Base-by-base conservation (phyloP, 139 green algal genomes). In the Coelastrella sp. region DNA sequence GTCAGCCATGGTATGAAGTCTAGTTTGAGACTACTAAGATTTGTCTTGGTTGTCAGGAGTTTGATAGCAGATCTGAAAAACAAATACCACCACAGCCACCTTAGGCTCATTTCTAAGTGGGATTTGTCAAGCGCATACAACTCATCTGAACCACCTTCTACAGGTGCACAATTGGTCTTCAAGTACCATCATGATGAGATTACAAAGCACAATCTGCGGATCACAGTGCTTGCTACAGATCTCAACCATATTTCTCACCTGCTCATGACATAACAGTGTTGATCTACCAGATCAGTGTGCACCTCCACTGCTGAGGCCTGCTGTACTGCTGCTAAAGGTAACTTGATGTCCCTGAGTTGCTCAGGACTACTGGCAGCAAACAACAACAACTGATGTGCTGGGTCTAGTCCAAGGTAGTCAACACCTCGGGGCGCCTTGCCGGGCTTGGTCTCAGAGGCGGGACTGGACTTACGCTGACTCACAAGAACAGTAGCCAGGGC, bases 331-430 rank as follows among this genome's bases (percentile, higher is more conserved):
- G 74, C 83, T 48, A 87, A 59, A 23, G 90, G 88, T 38, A 95
- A 37, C 21, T 85, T 60, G 37, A 96, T 75, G 57, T 96, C 89
- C 15, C 89, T 78, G 41, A 94, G 77, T 0, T 86, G 43, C 23
- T 96, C 94, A 3, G 73, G 83, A 41, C 40, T 66, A 27, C 74
- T 88, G 38, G 88, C 87, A 41, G 94, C 95, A 90, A 96, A 96
- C 63, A 95, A 80, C 62, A 97, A 89, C 67, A 87, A 83, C 64
- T 93, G 67, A 7, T 79, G 76, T 0, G 67, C 23, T 7, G 68
- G 51, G 86, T 96, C 92, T 32, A 96, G 66, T 60, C 92, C 94
- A 13, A 96, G 79, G 67, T 96, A 98, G 88, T 97, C 94, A 7
- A 96, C 94, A 34, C 93, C 92, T 74, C 93, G 85, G 19, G 93